A percentile compares a stretch with the other conserved stretches of the same genome.
Evolutionary conservation across 371 early-diverging fungal species (phyloP).

Genomic region (Amoeboaphelidium protococcarum): DNA sequence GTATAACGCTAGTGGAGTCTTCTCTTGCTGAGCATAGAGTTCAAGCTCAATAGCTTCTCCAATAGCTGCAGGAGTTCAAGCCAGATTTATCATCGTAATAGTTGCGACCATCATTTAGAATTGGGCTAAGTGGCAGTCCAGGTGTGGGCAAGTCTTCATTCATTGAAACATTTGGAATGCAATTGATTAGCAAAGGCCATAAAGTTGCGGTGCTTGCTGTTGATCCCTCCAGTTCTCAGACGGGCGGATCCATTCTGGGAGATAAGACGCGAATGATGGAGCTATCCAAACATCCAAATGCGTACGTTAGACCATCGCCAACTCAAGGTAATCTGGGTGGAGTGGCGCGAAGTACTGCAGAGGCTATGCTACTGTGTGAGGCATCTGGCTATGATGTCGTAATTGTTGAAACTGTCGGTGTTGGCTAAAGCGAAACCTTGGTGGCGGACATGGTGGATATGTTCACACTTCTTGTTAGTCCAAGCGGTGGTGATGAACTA

Average conservation of each 20-base stretch:
- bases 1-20: too few relatives aligned
- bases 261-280: constrained; percentile 55
- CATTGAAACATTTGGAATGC: constrained; percentile 46
- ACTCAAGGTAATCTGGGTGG: constrained; percentile 37
- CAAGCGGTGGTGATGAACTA: constrained; percentile 38
- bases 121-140: constrained; percentile 21
- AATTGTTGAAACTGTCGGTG: constrained; percentile 53
- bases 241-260: constrained; percentile 51
- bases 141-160: constrained; percentile 58
- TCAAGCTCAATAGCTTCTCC: too few relatives aligned
- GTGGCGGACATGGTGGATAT: constrained; percentile 63
- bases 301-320: constrained; percentile 45
- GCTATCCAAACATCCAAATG: constrained; percentile 22
- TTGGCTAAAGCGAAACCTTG: constrained; percentile 54
- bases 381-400: constrained; percentile 46
- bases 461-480: constrained; percentile 27
- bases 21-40: too few relatives aligned
- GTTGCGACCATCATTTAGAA: not conserved
- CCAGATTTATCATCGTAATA: too few relatives aligned
- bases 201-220: constrained; percentile 47
- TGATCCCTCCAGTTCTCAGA: constrained; percentile 40
- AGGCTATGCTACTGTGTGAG: constrained; percentile 45
- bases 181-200: constrained; percentile 26
- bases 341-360: constrained; percentile 45
- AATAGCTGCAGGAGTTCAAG: too few relatives aligned